Percentiles rank a stretch among this genome's conserved stretches.
phyloP scores from a whole-genome alignment of 805 yeast genomes.

The Lipomyces starkeyi region DNA sequence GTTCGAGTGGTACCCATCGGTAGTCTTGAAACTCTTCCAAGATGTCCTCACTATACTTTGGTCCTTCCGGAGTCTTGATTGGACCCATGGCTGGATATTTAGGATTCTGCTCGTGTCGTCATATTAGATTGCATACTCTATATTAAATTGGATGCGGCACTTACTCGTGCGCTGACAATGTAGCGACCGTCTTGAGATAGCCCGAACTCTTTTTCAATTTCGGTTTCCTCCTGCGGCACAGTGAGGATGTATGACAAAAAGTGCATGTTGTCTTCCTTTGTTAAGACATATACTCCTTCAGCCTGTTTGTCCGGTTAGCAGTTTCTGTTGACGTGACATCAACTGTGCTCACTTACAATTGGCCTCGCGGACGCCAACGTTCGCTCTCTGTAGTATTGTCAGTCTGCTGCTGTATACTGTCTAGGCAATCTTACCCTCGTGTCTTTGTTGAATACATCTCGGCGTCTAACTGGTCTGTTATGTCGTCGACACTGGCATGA shows the following conservation, averaged over 20 bases:
- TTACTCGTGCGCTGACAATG: constrained; percentile 20
- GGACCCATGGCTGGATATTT: constrained; percentile 8
- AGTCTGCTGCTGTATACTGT: not conserved
- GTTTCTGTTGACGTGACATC: not conserved
- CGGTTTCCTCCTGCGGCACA: constrained; percentile 11
- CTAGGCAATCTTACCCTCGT: constrained; percentile 11
- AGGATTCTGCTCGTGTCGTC: not conserved
- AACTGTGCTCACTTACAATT: constrained; percentile 6
- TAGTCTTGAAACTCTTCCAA: constrained; percentile 12
- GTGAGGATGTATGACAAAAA: constrained; percentile 10
- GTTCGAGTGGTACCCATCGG: constrained; percentile 20
- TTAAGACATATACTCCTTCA: constrained; percentile 8
- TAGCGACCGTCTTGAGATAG: constrained; percentile 14
- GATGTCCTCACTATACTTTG: constrained; percentile 8
- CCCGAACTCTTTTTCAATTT: constrained; percentile 15
- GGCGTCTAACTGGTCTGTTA: not conserved
- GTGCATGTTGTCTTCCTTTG: not conserved
- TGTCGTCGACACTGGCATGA: not conserved
- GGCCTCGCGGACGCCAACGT: constrained; percentile 6
- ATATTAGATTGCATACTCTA: not conserved
- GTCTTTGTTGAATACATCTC: constrained; percentile 18
- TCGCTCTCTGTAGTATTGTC: constrained; percentile 4
- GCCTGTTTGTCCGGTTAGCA: not conserved
- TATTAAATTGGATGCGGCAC: not conserved
- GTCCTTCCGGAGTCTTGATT: not conserved